A percentile compares a stretch with the other conserved stretches of the same genome.
Evolutionary conservation across 2,329 filamentous ascomycete genomes (phyloP).

Genomic region (Monosporascus sp.): DNA sequence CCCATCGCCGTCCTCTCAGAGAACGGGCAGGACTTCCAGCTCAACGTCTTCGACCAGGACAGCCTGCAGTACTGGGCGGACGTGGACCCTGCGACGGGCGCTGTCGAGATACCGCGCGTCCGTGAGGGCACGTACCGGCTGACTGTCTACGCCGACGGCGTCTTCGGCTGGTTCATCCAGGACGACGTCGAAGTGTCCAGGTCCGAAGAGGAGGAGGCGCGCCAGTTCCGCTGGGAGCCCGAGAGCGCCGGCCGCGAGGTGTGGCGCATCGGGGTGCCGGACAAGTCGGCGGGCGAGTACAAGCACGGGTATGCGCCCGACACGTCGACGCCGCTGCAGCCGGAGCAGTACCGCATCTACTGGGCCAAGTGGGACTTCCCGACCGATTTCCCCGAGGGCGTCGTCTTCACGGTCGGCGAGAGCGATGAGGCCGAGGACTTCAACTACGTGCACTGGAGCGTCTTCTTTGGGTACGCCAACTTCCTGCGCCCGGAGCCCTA

Average conservation of each 20-base stretch:
- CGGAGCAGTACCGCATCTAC: constrained; percentile 53
- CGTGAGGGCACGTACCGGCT: constrained; percentile 54
- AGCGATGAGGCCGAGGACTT: constrained; percentile 42
- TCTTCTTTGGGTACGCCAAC: constrained; percentile 52
- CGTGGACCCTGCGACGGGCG: constrained; percentile 36
- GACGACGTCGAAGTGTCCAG: constrained; percentile 40
- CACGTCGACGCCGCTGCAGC: constrained; percentile 41
- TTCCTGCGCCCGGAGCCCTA: constrained; percentile 36
- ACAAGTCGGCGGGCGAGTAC: constrained; percentile 56
- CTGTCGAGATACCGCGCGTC: constrained; percentile 47
- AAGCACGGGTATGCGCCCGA: constrained; percentile 49
- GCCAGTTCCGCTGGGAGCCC: constrained; percentile 40
- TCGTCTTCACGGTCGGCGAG: constrained; percentile 49
- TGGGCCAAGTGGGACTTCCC: constrained; percentile 55
- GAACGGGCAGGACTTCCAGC: constrained; percentile 49
- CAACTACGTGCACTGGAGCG: constrained; percentile 61
- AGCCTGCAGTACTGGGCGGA: constrained; percentile 59
- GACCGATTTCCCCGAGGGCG: constrained; percentile 51
- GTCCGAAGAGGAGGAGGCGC: constrained; percentile 32
- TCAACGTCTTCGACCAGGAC: constrained; percentile 47
- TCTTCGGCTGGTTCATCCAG: constrained; percentile 55
- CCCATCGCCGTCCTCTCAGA: constrained; percentile 51
- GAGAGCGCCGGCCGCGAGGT: constrained; percentile 53
- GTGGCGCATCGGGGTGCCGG: constrained; percentile 56
- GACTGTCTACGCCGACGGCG: constrained; percentile 56